These are phyloP conservation scores for Penicillium sp. DNA, from an alignment of 2,329 filamentous ascomycete species.

Conservation along the genomic window DNA sequence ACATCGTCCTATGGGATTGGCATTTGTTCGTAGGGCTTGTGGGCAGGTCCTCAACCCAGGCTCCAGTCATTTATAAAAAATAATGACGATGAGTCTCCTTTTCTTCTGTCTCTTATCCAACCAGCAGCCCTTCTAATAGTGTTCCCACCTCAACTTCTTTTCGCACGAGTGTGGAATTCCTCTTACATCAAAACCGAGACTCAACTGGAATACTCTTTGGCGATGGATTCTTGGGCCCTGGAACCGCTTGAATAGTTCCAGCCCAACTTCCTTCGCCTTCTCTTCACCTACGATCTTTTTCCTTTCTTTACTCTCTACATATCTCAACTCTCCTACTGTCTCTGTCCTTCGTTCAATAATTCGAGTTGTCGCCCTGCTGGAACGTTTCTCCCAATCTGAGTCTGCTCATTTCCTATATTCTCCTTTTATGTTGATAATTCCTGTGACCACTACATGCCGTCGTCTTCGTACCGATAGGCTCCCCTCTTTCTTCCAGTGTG, in stretches of 20 bases:
- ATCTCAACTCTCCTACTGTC: conserved; percentile 3
- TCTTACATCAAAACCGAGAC: not conserved
- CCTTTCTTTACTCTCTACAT: not conserved
- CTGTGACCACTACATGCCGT: conserved; percentile 8
- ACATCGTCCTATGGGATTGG: conserved; percentile 8
- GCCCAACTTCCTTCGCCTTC: not conserved
- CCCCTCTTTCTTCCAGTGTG: conserved; percentile 14
- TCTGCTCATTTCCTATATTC: conserved; percentile 8
- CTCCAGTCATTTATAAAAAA: conserved; percentile 17
- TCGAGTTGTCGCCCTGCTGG: not conserved
- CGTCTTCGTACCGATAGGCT: conserved; percentile 8
- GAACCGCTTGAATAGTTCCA: not conserved
- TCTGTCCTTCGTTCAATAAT: conserved; percentile 9
- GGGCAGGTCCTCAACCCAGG: conserved; percentile 25
- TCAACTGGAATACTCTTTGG: not conserved
- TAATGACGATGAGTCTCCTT: conserved; percentile 25
- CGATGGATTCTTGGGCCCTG: not conserved
- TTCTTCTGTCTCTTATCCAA: conserved; percentile 14
- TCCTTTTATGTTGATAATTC: conserved; percentile 21
- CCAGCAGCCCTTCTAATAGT: conserved; percentile 10
- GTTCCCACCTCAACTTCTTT: not conserved
- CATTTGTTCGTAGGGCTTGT: conserved; percentile 23
- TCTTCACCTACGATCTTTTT: conserved; percentile 3
- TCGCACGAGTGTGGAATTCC: not conserved
- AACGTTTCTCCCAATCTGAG: conserved; percentile 2